Conservation (phyloP, 2,329 filamentous ascomycete species). For the Alternaria atra region DNA sequence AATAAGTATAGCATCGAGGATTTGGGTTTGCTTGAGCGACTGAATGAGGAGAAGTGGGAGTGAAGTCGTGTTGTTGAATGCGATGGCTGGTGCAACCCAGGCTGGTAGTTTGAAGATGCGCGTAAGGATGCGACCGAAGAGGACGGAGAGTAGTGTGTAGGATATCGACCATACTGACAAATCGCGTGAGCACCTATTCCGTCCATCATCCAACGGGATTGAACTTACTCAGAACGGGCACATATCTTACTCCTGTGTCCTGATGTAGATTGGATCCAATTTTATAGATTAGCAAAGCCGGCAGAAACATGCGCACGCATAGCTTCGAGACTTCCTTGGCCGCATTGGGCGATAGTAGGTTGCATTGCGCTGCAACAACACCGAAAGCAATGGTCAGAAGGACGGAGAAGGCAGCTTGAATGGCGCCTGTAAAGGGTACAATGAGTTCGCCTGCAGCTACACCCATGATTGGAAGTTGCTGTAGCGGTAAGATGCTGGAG, state of each 20-base stretch:
- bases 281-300: conserved; percentile 63
- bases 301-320: conserved; percentile 63
- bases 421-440: conserved; percentile 61
- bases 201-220: background rate
- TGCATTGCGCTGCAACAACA: conserved; percentile 60
- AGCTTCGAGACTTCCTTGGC: conserved; percentile 63
- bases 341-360: conserved; percentile 57
- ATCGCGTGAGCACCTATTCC: conserved; percentile 17
- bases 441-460: conserved; percentile 41
- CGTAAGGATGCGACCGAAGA: conserved; percentile 56
- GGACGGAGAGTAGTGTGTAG: conserved; percentile 61
- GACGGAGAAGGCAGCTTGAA: conserved; percentile 65
- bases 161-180: conserved; percentile 59
- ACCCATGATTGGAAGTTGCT: conserved; percentile 28
- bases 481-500: background rate
- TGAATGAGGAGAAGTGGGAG: conserved; percentile 63
- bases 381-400: conserved; percentile 64
- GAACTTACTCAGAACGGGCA: conserved; percentile 57
- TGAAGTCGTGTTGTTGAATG: conserved; percentile 67
- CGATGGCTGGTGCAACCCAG: conserved; percentile 64
- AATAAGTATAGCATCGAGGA: conserved; percentile 61
- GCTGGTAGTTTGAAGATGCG: conserved; percentile 59
- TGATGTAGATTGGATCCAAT: conserved; percentile 61
- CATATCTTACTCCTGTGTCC: conserved; percentile 59
- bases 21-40: conserved; percentile 64